Percentiles rank a stretch among this genome's conserved stretches.
Evolutionary conservation across 495 filamentous ascomycete genomes (phyloP).

Genomic region (Penicillium alfredii): DNA sequence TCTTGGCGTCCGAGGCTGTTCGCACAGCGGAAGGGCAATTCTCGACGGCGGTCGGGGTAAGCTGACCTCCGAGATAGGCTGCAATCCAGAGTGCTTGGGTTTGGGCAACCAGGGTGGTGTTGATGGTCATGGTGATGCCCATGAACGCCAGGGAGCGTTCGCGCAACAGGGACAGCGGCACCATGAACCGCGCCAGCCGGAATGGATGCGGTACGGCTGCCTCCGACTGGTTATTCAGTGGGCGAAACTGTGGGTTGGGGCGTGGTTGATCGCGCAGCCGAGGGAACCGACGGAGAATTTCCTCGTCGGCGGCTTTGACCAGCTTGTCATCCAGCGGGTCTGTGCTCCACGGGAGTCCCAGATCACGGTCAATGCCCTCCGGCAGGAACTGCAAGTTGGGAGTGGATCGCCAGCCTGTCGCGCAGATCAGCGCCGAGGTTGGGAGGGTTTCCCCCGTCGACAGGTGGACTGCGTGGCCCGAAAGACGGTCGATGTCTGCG

Average conservation of each 20-base stretch:
- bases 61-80: constrained; percentile 52
- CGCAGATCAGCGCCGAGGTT: constrained; percentile 59
- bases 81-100: constrained; percentile 67
- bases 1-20: constrained; percentile 12
- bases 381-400: constrained; percentile 61
- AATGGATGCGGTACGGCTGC: constrained; percentile 35
- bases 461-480: constrained; percentile 46
- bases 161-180: constrained; percentile 52
- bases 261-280: constrained; percentile 43
- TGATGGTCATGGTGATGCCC: constrained; percentile 59
- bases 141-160: constrained; percentile 60
- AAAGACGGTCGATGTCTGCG: constrained; percentile 52
- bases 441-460: constrained; percentile 48
- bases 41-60: constrained; percentile 25
- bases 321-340: constrained; percentile 24
- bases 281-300: constrained; percentile 65
- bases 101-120: constrained; percentile 57
- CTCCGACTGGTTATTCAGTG: constrained; percentile 25
- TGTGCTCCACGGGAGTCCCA: constrained; percentile 34
- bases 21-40: constrained; percentile 18
- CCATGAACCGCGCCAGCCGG: constrained; percentile 63
- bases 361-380: constrained; percentile 32
- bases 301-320: constrained; percentile 49
- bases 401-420: constrained; percentile 61
- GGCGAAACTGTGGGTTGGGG: constrained; percentile 26